Conservation (phyloP, 2,329 filamentous ascomycete species). For the Cryphonectria naterciae region DNA sequence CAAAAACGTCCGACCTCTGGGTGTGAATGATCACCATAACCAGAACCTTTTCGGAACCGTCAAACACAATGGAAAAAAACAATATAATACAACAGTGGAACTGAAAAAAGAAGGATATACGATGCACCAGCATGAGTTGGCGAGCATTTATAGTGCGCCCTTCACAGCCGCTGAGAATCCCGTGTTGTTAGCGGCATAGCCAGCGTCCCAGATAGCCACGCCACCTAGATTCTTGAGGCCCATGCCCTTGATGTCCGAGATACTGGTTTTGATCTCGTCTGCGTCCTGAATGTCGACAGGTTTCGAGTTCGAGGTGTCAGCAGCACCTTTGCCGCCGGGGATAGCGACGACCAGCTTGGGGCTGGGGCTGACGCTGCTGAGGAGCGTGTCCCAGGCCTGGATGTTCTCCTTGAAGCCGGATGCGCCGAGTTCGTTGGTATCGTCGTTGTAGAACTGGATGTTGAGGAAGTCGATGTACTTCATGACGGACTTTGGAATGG, state of each 20-base stretch:
- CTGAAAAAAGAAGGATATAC: neutral
- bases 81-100: neutral
- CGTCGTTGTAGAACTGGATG: constrained; percentile 27
- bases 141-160: neutral
- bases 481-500: constrained; percentile 17
- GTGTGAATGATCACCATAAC: neutral
- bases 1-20: neutral
- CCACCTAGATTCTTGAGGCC: constrained; percentile 18
- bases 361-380: constrained; percentile 16
- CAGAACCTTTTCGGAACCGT: no score
- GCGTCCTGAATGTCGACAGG: constrained; percentile 10
- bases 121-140: neutral
- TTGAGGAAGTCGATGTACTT: constrained; percentile 20
- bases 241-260: constrained; percentile 16
- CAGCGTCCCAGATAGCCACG: constrained; percentile 25
- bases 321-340: constrained; percentile 19
- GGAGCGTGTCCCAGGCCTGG: constrained; percentile 19
- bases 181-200: constrained; percentile 8
- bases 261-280: constrained; percentile 19
- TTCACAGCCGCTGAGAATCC: constrained; percentile 22
- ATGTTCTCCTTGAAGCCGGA: constrained; percentile 10
- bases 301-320: neutral
- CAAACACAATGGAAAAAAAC: neutral
- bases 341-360: constrained; percentile 24
- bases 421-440: constrained; percentile 16